phyloP scores from a whole-genome alignment of 441 rosid genomes.

The Adansonia madagascariensis region DNA sequence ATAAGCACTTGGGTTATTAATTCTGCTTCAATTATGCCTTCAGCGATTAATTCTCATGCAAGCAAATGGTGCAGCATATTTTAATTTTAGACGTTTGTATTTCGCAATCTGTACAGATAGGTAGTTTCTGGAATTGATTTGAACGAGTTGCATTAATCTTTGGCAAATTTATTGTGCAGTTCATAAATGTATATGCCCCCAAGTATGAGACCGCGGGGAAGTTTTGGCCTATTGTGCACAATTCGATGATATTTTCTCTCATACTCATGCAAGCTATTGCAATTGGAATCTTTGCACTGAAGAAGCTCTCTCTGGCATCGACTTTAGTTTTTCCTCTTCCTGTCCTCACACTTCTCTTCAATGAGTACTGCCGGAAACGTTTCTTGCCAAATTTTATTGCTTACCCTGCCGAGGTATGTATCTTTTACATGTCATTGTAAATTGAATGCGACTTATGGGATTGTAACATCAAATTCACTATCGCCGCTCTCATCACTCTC shows the following conservation, averaged over 20 bases:
- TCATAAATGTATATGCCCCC: slow-evolving; percentile 78
- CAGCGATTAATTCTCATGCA: slow-evolving; percentile 5
- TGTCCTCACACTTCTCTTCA: slow-evolving; percentile 79
- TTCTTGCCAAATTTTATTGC: slow-evolving; percentile 80
- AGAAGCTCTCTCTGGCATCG: slow-evolving; percentile 78
- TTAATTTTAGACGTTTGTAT: not conserved
- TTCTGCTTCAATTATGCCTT: not conserved
- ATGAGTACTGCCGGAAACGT: slow-evolving; percentile 94
- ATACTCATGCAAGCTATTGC: slow-evolving; percentile 94
- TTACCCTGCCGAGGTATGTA: slow-evolving; percentile 82
- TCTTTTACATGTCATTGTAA: not conserved
- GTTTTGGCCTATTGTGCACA: slow-evolving; percentile 95
- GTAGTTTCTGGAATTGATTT: slow-evolving; percentile 23
- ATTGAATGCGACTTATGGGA: not conserved
- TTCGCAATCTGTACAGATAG: slow-evolving; percentile 13
- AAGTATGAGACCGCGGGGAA: slow-evolving; percentile 88
- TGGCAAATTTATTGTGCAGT: slow-evolving; percentile 52
- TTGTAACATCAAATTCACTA: not conserved
- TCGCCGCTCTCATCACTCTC: not conserved
- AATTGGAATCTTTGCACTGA: slow-evolving; percentile 73
- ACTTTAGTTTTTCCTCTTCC: slow-evolving; percentile 79
- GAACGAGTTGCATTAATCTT: slow-evolving; percentile 21
- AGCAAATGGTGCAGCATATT: slow-evolving; percentile 14
- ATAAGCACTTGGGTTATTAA: not conserved
- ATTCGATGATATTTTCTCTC: slow-evolving; percentile 86